A percentile compares a stretch with the other conserved stretches of the same genome.
Conservation (phyloP, 2,329 filamentous ascomycete species). For the Ceratocystis harringtonii region DNA sequence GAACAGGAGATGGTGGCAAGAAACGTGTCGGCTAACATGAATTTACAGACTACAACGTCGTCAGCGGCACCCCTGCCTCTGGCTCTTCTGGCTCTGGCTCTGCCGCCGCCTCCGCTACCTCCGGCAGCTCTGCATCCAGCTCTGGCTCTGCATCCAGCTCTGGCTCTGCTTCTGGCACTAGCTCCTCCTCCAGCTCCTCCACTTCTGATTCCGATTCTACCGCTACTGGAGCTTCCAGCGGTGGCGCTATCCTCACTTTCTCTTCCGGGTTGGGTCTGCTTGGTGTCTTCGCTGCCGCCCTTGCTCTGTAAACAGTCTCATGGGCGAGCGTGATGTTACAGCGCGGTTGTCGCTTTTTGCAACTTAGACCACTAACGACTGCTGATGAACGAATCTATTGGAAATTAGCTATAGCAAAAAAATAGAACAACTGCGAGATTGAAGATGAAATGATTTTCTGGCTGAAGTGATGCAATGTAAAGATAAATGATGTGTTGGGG, state of each 20-base stretch:
- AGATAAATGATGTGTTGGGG: background rate
- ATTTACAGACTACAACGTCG: constrained; percentile 25
- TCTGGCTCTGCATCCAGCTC: constrained; percentile 27
- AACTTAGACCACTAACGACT: constrained; percentile 10
- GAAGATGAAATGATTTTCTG: background rate
- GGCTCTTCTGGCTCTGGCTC: constrained; percentile 21
- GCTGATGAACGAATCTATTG: background rate
- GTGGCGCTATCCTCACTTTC: constrained; percentile 22
- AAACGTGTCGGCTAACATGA: background rate
- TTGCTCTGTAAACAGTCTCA: constrained; percentile 33
- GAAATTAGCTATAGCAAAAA: background rate
- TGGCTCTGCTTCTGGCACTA: constrained; percentile 16
- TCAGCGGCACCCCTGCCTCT: constrained; percentile 28
- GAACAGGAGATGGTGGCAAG: too few species aligned
- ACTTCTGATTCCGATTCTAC: constrained; percentile 20
- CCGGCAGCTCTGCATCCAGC: constrained; percentile 21
- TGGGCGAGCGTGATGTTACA: background rate
- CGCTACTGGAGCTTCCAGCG: constrained; percentile 20
- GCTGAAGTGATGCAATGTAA: background rate
- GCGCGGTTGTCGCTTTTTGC: background rate
- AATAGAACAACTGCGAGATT: background rate
- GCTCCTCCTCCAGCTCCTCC: constrained; percentile 19
- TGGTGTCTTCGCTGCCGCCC: constrained; percentile 34
- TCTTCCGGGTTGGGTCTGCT: constrained; percentile 31
- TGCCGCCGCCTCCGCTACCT: constrained; percentile 25